Evolutionary conservation across 192 early-diverging fungal genomes (phyloP).

Genomic region (Gamsiella multidivaricata): DNA sequence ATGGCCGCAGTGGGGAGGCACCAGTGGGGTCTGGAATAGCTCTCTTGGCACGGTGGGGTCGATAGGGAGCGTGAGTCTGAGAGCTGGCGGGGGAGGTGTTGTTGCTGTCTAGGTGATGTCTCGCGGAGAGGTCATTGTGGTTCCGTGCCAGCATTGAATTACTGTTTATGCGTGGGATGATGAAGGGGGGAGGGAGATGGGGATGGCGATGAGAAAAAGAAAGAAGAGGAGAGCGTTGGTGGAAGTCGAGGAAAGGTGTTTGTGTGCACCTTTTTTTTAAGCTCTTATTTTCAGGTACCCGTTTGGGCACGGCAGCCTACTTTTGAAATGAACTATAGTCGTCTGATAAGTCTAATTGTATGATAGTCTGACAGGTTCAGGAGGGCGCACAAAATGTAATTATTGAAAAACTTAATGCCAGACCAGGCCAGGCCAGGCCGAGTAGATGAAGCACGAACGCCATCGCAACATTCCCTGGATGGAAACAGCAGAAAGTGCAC

Average conservation of each 20-base stretch:
- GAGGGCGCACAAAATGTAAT: no score
- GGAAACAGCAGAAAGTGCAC: no score
- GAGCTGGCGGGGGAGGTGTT: not conserved
- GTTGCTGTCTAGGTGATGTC: constrained; percentile 5
- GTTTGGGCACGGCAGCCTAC: no score
- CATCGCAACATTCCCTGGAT: no score
- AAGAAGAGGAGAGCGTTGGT: not conserved
- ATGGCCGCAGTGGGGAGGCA: not conserved
- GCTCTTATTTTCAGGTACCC: no score
- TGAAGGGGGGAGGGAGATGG: not conserved
- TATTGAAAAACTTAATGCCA: no score
- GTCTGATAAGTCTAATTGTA: no score
- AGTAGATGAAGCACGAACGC: no score
- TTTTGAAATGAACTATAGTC: no score
- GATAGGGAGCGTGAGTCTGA: constrained; percentile 11
- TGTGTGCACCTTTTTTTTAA: no score
- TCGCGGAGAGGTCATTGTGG: constrained; percentile 2
- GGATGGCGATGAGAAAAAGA: not conserved
- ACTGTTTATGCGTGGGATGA: not conserved
- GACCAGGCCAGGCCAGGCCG: no score
- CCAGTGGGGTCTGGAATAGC: constrained; percentile 22
- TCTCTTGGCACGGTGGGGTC: constrained; percentile 32
- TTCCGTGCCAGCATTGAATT: constrained; percentile 21
- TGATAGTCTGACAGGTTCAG: no score
- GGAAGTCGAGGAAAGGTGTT: not conserved